Evolutionary conservation across 2,329 filamentous ascomycete genomes (phyloP).

Genomic region (Calcarisporium arbuscula): DNA sequence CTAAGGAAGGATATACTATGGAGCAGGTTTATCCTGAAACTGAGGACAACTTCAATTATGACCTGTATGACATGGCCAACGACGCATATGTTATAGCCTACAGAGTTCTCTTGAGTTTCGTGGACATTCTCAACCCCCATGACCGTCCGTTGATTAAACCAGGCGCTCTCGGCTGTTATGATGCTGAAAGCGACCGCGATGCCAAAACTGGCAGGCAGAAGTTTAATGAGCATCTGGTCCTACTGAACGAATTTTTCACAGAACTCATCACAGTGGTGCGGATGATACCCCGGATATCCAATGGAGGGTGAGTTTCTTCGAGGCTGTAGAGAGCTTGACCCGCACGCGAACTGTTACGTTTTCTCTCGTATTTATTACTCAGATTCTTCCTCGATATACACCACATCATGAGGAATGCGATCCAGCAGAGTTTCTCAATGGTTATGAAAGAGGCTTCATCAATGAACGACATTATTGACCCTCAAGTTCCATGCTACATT

Average conservation of each 20-base stretch:
- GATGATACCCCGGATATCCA: no score
- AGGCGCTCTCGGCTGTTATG: constrained; percentile 18
- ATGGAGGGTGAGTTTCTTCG: constrained; percentile 31
- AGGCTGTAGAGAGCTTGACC: constrained; percentile 23
- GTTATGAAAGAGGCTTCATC: constrained; percentile 10
- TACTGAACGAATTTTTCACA: constrained; percentile 25
- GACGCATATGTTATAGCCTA: constrained; percentile 14
- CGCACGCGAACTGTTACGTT: constrained; percentile 24
- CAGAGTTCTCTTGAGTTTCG: no score
- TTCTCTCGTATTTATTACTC: constrained; percentile 31
- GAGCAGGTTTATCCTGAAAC: constrained; percentile 5
- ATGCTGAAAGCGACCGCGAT: constrained; percentile 17
- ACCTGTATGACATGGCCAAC: constrained; percentile 20
- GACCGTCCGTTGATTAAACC: constrained; percentile 16
- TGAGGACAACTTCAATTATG: constrained; percentile 17
- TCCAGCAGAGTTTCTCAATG: constrained; percentile 7
- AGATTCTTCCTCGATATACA: constrained; percentile 36
- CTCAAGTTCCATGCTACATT: no score
- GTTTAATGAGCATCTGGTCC: constrained; percentile 25
- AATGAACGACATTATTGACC: constrained; percentile 15
- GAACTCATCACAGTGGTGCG: constrained; percentile 22
- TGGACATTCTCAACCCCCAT: constrained; percentile 5
- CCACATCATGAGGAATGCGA: constrained; percentile 19
- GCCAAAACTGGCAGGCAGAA: constrained; percentile 22
- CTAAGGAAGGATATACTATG: constrained; percentile 10